Conservation (phyloP, 192 early-diverging fungal genomes). For the Coemansia brasiliensis region DNA sequence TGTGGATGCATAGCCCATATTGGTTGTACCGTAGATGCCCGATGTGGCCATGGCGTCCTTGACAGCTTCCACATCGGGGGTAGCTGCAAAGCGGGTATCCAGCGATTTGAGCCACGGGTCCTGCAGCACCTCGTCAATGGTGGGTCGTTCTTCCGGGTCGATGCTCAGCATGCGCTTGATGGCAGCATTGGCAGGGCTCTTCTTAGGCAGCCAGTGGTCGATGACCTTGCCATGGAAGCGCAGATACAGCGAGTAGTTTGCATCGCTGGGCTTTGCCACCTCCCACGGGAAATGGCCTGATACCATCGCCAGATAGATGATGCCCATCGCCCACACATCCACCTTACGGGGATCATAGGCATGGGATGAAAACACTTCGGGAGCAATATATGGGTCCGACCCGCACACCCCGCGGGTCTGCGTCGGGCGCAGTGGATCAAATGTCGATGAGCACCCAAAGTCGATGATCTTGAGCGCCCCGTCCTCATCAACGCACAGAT, state of each 20-base stretch:
- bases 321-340: slow-evolving; percentile 87
- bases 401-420: slow-evolving; percentile 84
- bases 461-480: slow-evolving; percentile 84
- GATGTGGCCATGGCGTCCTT: slow-evolving; percentile 36
- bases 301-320: slow-evolving; percentile 78
- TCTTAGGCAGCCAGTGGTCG: slow-evolving; percentile 56
- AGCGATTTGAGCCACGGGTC: slow-evolving; percentile 70
- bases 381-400: slow-evolving; percentile 94
- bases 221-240: slow-evolving; percentile 51
- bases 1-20: slow-evolving; percentile 36
- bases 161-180: slow-evolving; percentile 74
- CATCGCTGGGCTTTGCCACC: slow-evolving; percentile 58
- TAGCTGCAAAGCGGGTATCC: slow-evolving; percentile 22
- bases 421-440: slow-evolving; percentile 63
- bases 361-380: slow-evolving; percentile 69
- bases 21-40: slow-evolving; percentile 28
- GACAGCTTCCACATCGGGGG: slow-evolving; percentile 29
- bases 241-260: slow-evolving; percentile 64
- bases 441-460: slow-evolving; percentile 82
- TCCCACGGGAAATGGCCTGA: slow-evolving; percentile 73
- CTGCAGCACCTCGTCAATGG: slow-evolving; percentile 71
- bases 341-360: slow-evolving; percentile 82
- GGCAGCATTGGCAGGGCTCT: slow-evolving; percentile 42
- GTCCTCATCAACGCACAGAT: slow-evolving; percentile 72
- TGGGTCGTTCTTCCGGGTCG: slow-evolving; percentile 69